Conservation (phyloP, 2,329 filamentous ascomycete genomes). For the Stagonosporopsis cucurbitacearum region DNA sequence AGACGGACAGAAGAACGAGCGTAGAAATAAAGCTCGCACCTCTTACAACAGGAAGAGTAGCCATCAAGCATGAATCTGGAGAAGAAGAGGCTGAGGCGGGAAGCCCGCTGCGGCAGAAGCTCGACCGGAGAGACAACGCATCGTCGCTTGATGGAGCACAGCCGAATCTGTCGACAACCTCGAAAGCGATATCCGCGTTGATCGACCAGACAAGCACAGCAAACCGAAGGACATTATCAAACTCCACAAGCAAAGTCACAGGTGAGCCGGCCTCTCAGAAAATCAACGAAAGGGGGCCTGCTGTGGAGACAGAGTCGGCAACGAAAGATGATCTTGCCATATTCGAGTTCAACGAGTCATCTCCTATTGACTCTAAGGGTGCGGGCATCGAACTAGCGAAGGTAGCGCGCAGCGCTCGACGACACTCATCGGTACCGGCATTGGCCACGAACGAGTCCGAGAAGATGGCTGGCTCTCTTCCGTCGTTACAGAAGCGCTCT, state of each 20-base stretch:
- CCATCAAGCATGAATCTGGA: conserved; percentile 38
- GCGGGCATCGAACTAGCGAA: conserved; percentile 39
- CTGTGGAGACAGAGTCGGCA: conserved; percentile 18
- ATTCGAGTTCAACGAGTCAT: conserved; percentile 49
- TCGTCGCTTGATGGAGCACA: conserved; percentile 25
- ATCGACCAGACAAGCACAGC: conserved; percentile 39
- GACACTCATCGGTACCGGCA: conserved; percentile 44
- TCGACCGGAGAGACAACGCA: conserved; percentile 30
- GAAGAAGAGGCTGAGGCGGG: conserved; percentile 40
- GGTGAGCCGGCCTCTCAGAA: conserved; percentile 12
- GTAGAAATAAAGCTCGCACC: conserved; percentile 33
- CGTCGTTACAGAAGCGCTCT: conserved; percentile 35
- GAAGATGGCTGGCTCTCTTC: conserved; percentile 26
- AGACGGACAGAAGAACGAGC: conserved; percentile 32
- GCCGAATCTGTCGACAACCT: conserved; percentile 36
- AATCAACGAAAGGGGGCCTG: conserved; percentile 3
- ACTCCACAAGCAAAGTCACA: conserved; percentile 2
- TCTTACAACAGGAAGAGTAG: conserved; percentile 25
- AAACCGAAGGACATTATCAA: conserved; percentile 28
- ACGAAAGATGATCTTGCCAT: conserved; percentile 42
- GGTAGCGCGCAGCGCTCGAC: conserved; percentile 34
- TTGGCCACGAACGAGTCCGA: conserved; percentile 17
- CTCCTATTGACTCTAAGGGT: conserved; percentile 31
- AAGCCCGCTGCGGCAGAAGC: conserved; percentile 48
- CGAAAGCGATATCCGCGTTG: conserved; percentile 44